phyloP scores from a whole-genome alignment of 257 asterid genomes.

The Solanum bulbocastanum region DNA sequence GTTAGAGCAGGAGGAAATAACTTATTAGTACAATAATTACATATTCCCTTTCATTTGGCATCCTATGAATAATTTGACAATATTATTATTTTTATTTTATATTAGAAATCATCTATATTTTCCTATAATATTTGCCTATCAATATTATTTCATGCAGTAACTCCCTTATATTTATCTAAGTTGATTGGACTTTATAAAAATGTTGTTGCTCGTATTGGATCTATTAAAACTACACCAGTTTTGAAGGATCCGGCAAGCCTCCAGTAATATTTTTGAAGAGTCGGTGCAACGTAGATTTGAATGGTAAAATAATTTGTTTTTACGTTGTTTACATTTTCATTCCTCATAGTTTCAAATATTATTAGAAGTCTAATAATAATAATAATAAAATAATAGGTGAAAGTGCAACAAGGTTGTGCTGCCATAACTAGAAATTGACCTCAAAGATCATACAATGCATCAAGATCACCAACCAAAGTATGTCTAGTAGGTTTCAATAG shows the following conservation, averaged over 20 bases:
- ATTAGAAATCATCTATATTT: neutral
- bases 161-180: neutral
- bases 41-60: neutral
- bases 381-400: neutral
- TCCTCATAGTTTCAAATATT: neutral
- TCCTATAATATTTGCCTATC: neutral
- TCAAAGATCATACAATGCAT: neutral
- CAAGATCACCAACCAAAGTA: neutral
- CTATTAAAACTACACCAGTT: too few species aligned
- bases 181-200: too few species aligned
- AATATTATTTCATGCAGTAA: neutral
- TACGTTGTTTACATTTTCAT: neutral
- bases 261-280: too few species aligned
- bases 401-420: conserved; percentile 36
- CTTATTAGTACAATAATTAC: neutral
- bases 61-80: neutral
- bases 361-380: neutral
- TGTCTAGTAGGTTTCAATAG: conserved; percentile 20
- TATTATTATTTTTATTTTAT: neutral
- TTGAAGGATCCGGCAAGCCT: fast-evolving
- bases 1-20: neutral
- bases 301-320: neutral
- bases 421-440: conserved; percentile 29
- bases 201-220: neutral
- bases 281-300: neutral